These are phyloP conservation scores for Scheffersomyces coipomensis DNA, from an alignment of 805 yeast species.

Conservation along the genomic window DNA sequence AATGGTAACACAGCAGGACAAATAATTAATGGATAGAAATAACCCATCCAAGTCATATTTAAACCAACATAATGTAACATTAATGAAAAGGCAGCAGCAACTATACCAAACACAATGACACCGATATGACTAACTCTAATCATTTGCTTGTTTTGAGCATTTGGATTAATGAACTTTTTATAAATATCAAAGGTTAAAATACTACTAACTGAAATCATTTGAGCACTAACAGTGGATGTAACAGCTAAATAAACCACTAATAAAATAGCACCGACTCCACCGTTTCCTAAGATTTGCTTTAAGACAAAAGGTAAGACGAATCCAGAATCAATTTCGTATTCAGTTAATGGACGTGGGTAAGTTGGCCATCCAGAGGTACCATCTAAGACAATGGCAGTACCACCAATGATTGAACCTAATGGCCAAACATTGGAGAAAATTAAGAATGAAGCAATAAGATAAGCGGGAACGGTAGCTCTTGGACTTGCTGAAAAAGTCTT, in stretches of 20 bases:
- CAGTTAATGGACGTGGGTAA: conserved; percentile 29
- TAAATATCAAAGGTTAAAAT: conserved; percentile 47
- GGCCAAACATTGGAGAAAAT: conserved; percentile 36
- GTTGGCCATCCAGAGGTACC: conserved; percentile 25
- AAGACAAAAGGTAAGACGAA: conserved; percentile 28
- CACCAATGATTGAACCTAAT: conserved; percentile 33
- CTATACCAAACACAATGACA: conserved; percentile 37
- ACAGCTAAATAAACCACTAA: conserved; percentile 37
- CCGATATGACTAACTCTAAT: conserved; percentile 41
- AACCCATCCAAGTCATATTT: conserved; percentile 30
- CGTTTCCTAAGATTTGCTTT: conserved; percentile 29
- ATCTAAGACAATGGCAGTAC: conserved; percentile 28
- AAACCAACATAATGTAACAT: conserved; percentile 29
- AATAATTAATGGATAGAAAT: conserved; percentile 33
- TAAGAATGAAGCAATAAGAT: conserved; percentile 28
- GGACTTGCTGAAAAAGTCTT: conserved; percentile 35
- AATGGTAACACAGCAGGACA: conserved; percentile 40
- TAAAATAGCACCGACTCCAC: conserved; percentile 29
- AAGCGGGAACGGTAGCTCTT: conserved; percentile 36
- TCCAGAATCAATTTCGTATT: conserved; percentile 25
- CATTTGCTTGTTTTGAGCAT: conserved; percentile 42
- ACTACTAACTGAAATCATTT: conserved; percentile 38
- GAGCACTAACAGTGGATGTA: conserved; percentile 41
- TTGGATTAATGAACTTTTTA: conserved; percentile 41
- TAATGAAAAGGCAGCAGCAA: conserved; percentile 37